Base-by-base conservation (phyloP, 768 basidiomycete genomes). In the Strobilomyces confusus region DNA sequence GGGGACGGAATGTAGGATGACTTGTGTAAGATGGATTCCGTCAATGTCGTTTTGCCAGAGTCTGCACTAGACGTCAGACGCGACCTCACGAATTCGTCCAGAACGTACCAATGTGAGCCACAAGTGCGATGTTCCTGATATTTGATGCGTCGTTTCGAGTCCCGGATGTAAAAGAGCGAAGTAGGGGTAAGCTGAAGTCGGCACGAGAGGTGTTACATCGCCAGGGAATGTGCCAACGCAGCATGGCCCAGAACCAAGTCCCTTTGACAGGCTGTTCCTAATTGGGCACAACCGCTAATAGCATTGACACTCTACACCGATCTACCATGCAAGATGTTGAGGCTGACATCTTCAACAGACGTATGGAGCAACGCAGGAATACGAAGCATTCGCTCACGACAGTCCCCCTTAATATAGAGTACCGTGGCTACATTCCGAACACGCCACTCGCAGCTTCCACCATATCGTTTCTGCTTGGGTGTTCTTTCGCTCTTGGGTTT, bases 21-120 rank as follows among this genome's bases (percentile, higher is more conserved):
- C 48, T 79, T 82, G 51, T 86, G 79, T 22, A 94, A 75, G 38
- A 94, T 88, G 11, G 92, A 93, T 71, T 94, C 91, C 1, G 91
- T 92, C 23, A 94, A 68, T 4, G 91, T 93, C 0, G 91, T 93
- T 73, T 93, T 93, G 29, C 91, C 91, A 8, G 91, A 92, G 69
- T 93, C 91, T 92, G 34, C 44, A 47, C 48, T 54, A 48, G 51
- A 52, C 38, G 44, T 58, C 47, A 57, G 57, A 49, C 44, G 33
- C 32, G 23, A 30, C 29, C 5, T n/a, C 15, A 51, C 14, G 19
- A 51, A 54, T 42, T 22, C 19, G 14, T 38, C 9, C 20, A 54
- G 9, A n/a, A 55, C 80, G 29, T 40, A 89, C 90, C 90, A 46
- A 93, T 92, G 65, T 93, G 91, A 40, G 91, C 91, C n/a, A 92